A percentile compares a stretch with the other conserved stretches of the same genome.
Conservation (phyloP, 2,329 filamentous ascomycete genomes). For the Epichloe hybrida region DNA sequence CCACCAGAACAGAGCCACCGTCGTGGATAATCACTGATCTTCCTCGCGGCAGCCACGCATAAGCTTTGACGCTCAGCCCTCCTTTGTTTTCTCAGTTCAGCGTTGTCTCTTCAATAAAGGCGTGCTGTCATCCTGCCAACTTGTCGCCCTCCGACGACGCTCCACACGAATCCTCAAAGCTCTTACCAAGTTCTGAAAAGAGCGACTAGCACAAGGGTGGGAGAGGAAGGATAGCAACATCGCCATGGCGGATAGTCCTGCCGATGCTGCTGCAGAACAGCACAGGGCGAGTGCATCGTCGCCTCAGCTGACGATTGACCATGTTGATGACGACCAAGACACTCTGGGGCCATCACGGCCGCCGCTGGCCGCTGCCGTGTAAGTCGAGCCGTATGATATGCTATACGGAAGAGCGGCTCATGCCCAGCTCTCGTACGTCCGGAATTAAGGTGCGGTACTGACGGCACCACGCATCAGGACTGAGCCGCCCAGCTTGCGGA, state of each 20-base stretch:
- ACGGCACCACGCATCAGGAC: constrained; percentile 20
- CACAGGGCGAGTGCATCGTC: constrained; percentile 9
- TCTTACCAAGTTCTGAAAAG: neutral
- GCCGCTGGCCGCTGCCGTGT: constrained; percentile 25
- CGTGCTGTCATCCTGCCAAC: neutral
- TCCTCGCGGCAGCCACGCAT: too few relatives aligned
- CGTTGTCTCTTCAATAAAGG: neutral
- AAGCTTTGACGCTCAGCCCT: neutral
- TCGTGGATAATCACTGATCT: too few relatives aligned
- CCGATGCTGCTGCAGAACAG: neutral
- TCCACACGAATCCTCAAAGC: too few relatives aligned
- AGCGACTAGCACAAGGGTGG: neutral
- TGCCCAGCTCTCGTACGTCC: neutral
- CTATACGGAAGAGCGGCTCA: neutral
- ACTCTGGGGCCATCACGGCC: constrained; percentile 9
- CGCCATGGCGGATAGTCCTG: neutral
- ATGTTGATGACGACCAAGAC: constrained; percentile 10
- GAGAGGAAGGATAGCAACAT: neutral
- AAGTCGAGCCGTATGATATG: constrained; percentile 15
- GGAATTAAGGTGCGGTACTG: neutral
- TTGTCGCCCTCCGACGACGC: neutral
- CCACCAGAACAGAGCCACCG: too few relatives aligned
- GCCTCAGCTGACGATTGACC: constrained; percentile 17
- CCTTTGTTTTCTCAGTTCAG: neutral
- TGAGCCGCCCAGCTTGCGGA: constrained; percentile 24